These are phyloP conservation scores for Haemoproteus tartakovskyi DNA, from an alignment of 169 alveolate genomes.

Conservation along the genomic window DNA sequence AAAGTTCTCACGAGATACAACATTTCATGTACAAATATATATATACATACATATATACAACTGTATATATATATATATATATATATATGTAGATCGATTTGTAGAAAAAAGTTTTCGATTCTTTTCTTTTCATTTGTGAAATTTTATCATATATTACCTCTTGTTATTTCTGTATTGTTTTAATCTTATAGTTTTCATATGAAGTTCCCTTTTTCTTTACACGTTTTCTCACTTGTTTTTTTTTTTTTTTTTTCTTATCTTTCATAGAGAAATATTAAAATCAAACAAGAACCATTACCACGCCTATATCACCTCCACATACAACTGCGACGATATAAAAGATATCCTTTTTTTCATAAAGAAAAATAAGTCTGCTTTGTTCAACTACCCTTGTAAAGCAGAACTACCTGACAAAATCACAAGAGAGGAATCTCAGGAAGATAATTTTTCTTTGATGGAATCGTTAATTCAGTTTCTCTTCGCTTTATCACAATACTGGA, in stretches of 20 bases:
- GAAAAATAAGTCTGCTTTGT: conserved; percentile 5
- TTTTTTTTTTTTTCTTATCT: no score
- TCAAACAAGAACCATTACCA: conserved; percentile 8
- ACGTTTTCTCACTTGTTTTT: neutral
- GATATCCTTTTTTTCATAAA: conserved; percentile 7
- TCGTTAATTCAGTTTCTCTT: conserved; percentile 15
- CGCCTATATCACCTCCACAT: conserved; percentile 4
- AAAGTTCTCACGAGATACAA: neutral
- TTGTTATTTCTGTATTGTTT: neutral
- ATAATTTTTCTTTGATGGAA: neutral
- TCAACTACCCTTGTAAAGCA: neutral
- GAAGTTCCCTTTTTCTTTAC: neutral
- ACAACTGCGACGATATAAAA: conserved; percentile 36
- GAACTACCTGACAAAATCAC: neutral
- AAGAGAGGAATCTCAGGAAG: neutral
- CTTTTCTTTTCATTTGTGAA: neutral
- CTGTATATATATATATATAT: neutral
- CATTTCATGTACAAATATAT: neutral
- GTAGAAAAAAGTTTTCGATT: neutral
- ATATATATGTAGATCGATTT: neutral
- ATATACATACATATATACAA: neutral
- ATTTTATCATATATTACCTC: no score
- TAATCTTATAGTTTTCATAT: neutral
- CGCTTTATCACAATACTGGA: conserved; percentile 15
- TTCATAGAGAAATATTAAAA: conserved; percentile 7